Percentiles rank a stretch among this genome's conserved stretches.
Evolutionary conservation across 352 stramenopile genomes (phyloP).

Genomic region (Phytopythium sindhum): DNA sequence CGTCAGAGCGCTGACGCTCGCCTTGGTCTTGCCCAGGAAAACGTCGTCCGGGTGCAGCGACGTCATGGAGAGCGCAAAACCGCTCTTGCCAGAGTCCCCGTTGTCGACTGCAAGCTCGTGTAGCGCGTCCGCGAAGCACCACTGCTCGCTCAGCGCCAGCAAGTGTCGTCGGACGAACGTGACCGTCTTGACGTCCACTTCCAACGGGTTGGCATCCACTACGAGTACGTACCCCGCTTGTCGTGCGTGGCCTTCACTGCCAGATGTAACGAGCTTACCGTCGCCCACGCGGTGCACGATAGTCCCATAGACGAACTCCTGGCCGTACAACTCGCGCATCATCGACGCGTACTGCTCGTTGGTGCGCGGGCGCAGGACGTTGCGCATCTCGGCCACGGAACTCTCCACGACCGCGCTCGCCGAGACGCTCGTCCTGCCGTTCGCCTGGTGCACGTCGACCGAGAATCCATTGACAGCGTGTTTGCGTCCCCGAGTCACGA

Average conservation of each 20-base stretch:
- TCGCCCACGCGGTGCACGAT: constrained; percentile 35
- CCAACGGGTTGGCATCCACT: constrained; percentile 7
- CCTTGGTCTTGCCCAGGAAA: constrained; percentile 41
- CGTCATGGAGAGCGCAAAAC: constrained; percentile 33
- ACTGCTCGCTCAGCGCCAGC: constrained; percentile 46
- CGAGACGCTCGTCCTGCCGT: constrained; percentile 28
- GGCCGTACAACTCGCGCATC: constrained; percentile 42
- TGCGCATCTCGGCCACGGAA: constrained; percentile 35
- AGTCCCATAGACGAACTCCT: constrained; percentile 45
- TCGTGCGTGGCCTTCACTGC: neutral
- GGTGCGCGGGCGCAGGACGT: constrained; percentile 26
- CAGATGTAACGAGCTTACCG: neutral
- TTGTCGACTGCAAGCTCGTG: constrained; percentile 13
- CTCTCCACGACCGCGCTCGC: constrained; percentile 30
- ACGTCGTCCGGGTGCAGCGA: constrained; percentile 42
- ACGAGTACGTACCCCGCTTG: neutral
- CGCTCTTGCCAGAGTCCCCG: constrained; percentile 7
- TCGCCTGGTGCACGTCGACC: constrained; percentile 21
- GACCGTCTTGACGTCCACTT: constrained; percentile 40
- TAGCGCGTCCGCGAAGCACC: constrained; percentile 36
- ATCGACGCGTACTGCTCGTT: constrained; percentile 28
- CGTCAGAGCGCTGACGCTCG: constrained; percentile 17
- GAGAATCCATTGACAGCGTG: constrained; percentile 17
- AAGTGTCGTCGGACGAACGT: constrained; percentile 42
- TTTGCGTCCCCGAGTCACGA: constrained; percentile 16